phyloP scores from a whole-genome alignment of 2,329 filamentous ascomycete species.

The Aspergillus glaucus region DNA sequence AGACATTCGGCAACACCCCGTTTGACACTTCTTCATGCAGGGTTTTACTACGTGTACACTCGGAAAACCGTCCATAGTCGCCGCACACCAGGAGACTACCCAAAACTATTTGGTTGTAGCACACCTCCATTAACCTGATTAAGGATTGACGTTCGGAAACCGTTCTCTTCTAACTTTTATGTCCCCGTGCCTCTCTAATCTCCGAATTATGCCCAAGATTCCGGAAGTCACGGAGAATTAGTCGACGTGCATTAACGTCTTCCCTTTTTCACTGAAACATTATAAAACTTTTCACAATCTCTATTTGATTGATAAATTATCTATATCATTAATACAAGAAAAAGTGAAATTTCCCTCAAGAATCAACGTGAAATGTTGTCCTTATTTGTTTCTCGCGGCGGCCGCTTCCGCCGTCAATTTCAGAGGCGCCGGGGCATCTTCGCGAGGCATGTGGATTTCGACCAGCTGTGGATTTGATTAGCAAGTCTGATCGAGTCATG shows the following conservation, averaged over 20 bases:
- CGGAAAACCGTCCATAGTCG: no score
- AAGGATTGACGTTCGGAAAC: background rate
- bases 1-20: background rate
- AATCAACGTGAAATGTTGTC: background rate
- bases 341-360: background rate
- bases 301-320: background rate
- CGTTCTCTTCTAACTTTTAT: no score
- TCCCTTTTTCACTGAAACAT: background rate
- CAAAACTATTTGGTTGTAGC: no score
- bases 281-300: background rate
- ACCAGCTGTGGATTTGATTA: conserved; percentile 59
- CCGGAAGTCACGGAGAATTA: background rate
- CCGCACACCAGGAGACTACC: no score
- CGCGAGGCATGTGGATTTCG: conserved; percentile 72
- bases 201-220: no score
- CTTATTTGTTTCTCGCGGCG: conserved; percentile 55
- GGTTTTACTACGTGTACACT: background rate
- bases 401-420: conserved; percentile 65
- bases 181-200: no score
- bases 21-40: background rate
- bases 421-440: conserved; percentile 68
- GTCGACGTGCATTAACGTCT: background rate
- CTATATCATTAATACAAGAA: background rate
- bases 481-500: background rate
- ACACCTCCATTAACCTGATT: no score